These are phyloP conservation scores for Diplotaxis tenuifolia DNA, from an alignment of 345 rosid genomes.

Conservation along the genomic window DNA sequence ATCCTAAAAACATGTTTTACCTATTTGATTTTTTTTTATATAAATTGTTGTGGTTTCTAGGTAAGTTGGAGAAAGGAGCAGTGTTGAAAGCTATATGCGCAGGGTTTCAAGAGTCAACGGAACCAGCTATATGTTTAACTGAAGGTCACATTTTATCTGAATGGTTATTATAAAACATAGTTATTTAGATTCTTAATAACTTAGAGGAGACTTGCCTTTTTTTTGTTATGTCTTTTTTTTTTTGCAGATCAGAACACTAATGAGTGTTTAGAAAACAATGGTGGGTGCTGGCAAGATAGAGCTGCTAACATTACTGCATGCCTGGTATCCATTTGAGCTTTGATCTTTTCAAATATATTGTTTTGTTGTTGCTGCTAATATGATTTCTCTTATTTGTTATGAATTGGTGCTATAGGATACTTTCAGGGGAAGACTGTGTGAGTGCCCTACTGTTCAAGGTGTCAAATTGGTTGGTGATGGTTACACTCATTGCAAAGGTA, in stretches of 20 bases:
- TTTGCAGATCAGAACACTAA: slow-evolving; percentile 4
- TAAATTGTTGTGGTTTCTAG: neutral
- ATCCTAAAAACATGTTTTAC: neutral
- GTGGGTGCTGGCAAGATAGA: slow-evolving; percentile 17
- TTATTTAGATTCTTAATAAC: neutral
- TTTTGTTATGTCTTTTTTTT: neutral
- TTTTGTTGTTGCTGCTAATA: neutral
- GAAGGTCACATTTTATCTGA: neutral
- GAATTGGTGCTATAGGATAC: neutral
- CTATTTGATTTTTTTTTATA: neutral
- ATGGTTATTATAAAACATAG: neutral
- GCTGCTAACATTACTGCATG: slow-evolving; percentile 14
- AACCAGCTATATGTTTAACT: slow-evolving; percentile 13
- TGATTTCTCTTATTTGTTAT: neutral
- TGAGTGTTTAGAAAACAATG: slow-evolving; percentile 11
- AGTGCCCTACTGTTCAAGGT: slow-evolving; percentile 16
- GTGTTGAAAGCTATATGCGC: slow-evolving; percentile 7
- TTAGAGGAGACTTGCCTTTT: neutral
- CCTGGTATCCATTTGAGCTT: neutral
- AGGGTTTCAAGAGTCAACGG: slow-evolving; percentile 10
- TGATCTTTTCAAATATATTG: neutral
- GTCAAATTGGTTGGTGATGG: slow-evolving; percentile 14
- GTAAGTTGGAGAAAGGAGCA: slow-evolving; percentile 18
- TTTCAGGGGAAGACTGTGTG: slow-evolving; percentile 15
- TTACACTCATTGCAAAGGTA: slow-evolving; percentile 12